Base-by-base conservation (phyloP, 225 moss, liverwort and hornwort species). In the Straminergon stramineum region DNA sequence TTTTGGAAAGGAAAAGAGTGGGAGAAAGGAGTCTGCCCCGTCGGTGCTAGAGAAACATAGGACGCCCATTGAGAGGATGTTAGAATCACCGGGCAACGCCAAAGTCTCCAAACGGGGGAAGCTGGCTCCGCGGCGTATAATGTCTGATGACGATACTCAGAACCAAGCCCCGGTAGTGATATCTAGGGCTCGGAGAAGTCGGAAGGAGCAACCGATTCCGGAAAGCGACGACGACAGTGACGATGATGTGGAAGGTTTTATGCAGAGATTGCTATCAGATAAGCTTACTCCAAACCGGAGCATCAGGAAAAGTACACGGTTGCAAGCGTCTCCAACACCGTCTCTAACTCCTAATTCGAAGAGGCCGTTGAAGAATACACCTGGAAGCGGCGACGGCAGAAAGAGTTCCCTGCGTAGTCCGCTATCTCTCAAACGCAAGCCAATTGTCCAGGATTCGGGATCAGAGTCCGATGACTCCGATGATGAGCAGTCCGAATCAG, bases 61-160 rank as follows among this genome's bases (percentile, higher is more conserved):
- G 66, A 93, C 94, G 52, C 92, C 94, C 4, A 93, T 93, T 24
- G 94, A 93, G 48, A 84, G 67, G 73, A 89, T 92, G 91, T 68
- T 94, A 35, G 83, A 89, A 16, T 76, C 89, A 15, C 89, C 91
- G 13, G 39, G 79, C 11, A 23, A 45, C 32, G 79, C n/a, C 2
- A 31, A 56, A 37, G 19, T 5, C 43, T 37, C 81, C 6, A 91
- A 81, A 69, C 82, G 66, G 34, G 89, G 79, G 13, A 92, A 88
- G 84, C 26, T 92, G 32, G 77, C 87, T 27, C 90, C 90, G 35
- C 86, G 89, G 19, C 91, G 94, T 1, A 92, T 91, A 21, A 90
- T 91, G 6, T 69, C 91, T 21, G 89, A 91, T 81, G 83, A 82
- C 11, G 57, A 75, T 9, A 43, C 28, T 7, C 69, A 18, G 22